Percentiles rank a stretch among this genome's conserved stretches.
These are phyloP conservation scores for Neurospora pannonica DNA, from an alignment of 495 filamentous ascomycete species.

Conservation along the genomic window DNA sequence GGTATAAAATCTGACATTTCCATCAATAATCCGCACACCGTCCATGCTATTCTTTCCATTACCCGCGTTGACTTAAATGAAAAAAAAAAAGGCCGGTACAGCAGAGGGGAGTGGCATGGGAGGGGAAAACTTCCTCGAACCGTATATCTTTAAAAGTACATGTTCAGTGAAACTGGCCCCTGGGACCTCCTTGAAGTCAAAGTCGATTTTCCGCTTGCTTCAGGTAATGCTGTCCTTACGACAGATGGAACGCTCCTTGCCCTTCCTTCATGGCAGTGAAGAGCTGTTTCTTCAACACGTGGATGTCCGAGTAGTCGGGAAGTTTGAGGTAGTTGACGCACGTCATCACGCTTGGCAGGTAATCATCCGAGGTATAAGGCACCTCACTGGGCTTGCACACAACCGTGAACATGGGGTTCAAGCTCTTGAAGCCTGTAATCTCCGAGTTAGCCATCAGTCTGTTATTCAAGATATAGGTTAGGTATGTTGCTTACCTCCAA, in stretches of 20 bases:
- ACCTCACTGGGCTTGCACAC: conserved; percentile 97
- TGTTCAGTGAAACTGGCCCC: neutral
- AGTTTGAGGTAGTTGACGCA: conserved; percentile 99
- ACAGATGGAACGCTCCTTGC: conserved; percentile 98
- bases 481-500: conserved; percentile 63
- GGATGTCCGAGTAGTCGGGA: conserved; percentile 82
- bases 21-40: neutral
- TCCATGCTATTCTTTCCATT: neutral
- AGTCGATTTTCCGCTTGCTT: neutral
- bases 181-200: too few relatives aligned
- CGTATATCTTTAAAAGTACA: neutral
- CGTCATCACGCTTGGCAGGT: conserved; percentile 97
- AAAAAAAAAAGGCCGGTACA: neutral
- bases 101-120: neutral
- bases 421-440: conserved; percentile 76
- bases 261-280: conserved; percentile 87
- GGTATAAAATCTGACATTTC: neutral
- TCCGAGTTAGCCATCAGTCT: neutral
- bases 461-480: neutral
- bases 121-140: neutral
- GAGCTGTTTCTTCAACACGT: conserved; percentile 65
- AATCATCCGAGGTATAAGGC: conserved; percentile 91
- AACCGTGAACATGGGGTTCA: conserved; percentile 97
- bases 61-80: neutral
- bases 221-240: conserved; percentile 35